Percentiles rank a stretch among this genome's conserved stretches.
These are phyloP conservation scores for Diplosphaera chodatii DNA, from an alignment of 139 green algal species.

Conservation along the genomic window DNA sequence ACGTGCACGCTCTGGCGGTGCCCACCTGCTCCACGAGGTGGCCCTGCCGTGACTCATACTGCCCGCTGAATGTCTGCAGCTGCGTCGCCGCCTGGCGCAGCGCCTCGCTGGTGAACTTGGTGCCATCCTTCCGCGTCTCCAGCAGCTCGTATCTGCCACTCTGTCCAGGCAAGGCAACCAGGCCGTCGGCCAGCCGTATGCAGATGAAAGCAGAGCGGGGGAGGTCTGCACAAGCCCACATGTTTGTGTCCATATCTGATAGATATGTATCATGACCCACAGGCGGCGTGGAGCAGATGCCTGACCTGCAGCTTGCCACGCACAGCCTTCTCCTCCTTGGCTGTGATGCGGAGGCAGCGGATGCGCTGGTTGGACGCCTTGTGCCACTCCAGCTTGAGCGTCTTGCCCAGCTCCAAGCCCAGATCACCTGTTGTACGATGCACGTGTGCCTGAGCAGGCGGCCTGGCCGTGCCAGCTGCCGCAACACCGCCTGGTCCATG, in stretches of 20 bases:
- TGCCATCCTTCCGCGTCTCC: constrained; percentile 90
- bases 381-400: constrained; percentile 90
- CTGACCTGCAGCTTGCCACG: constrained; percentile 65
- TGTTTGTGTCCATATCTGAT: too few species aligned
- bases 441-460: too few species aligned
- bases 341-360: constrained; percentile 85
- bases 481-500: too few species aligned
- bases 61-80: constrained; percentile 42
- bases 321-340: constrained; percentile 86
- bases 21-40: constrained; percentile 77
- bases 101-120: constrained; percentile 86
- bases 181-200: too few species aligned
- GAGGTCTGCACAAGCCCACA: too few species aligned
- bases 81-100: constrained; percentile 61
- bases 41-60: constrained; percentile 74
- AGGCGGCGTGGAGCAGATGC: not conserved
- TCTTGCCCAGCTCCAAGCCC: constrained; percentile 78
- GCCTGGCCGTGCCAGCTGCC: too few species aligned
- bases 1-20: not conserved
- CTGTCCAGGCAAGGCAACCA: too few species aligned
- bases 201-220: too few species aligned
- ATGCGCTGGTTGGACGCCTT: constrained; percentile 52
- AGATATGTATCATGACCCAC: too few species aligned
- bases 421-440: constrained; percentile 76
- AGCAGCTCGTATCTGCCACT: constrained; percentile 64